Percentiles rank a stretch among this genome's conserved stretches.
phyloP scores from a whole-genome alignment of 495 filamentous ascomycete species.

The Aspergillus affinis region DNA sequence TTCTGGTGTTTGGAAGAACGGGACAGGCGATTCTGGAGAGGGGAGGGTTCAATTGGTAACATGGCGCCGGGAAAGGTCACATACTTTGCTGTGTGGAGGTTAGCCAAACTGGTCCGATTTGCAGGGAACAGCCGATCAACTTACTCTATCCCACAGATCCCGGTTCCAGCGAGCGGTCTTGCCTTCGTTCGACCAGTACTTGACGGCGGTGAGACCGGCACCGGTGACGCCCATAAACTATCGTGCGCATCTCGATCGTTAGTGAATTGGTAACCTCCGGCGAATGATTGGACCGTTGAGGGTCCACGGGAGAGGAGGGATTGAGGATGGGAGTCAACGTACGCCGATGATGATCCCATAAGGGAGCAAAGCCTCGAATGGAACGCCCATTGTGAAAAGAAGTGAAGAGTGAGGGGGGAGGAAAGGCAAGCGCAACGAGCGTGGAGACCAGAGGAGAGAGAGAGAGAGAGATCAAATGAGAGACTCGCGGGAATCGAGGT shows the following conservation, averaged over 20 bases:
- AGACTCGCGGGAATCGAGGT: slow-evolving; percentile 21
- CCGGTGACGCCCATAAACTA: slow-evolving; percentile 93
- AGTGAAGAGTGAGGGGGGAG: background rate
- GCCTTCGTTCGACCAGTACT: slow-evolving; percentile 79
- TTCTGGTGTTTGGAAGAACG: background rate
- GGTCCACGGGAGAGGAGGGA: slow-evolving; percentile 13
- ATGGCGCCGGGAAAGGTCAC: slow-evolving; percentile 22
- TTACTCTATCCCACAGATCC: slow-evolving; percentile 92
- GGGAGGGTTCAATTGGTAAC: slow-evolving; percentile 3
- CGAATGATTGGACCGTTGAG: slow-evolving; percentile 3
- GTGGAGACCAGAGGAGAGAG: slow-evolving; percentile 5
- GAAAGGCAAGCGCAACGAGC: background rate
- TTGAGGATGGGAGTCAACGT: slow-evolving; percentile 35
- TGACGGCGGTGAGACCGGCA: slow-evolving; percentile 69
- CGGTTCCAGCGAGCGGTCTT: slow-evolving; percentile 80
- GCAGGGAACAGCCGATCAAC: slow-evolving; percentile 39
- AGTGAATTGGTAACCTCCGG: slow-evolving; percentile 7
- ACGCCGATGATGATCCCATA: slow-evolving; percentile 89
- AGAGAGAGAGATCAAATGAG: slow-evolving; percentile 3
- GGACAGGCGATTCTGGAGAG: background rate
- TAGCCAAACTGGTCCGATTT: slow-evolving; percentile 36
- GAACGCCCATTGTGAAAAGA: slow-evolving; percentile 74
- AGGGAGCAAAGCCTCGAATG: slow-evolving; percentile 92
- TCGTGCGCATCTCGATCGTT: slow-evolving; percentile 10
- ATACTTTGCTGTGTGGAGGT: slow-evolving; percentile 70